A percentile compares a stretch with the other conserved stretches of the same genome.
phyloP scores from a whole-genome alignment of 768 basidiomycete species.

The Tremella mesenterica region DNA sequence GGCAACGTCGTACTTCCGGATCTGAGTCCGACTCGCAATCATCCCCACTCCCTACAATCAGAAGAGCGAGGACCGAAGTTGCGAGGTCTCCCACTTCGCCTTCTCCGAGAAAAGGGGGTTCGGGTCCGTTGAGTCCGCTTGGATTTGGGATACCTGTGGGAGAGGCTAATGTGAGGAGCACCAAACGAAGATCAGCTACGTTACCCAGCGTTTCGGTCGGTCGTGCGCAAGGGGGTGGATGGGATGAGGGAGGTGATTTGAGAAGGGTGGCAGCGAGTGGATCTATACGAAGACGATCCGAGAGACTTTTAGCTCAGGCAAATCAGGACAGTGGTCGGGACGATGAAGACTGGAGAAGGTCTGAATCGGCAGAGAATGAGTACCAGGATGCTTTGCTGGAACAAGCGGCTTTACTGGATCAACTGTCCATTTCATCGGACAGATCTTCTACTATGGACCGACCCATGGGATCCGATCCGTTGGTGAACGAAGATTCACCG shows the following conservation, averaged over 20 bases:
- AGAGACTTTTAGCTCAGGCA: too few species aligned
- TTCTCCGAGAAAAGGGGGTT: not conserved
- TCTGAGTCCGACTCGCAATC: constrained; percentile 21
- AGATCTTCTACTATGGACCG: too few species aligned
- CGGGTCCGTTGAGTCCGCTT: constrained; percentile 5
- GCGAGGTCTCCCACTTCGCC: constrained; percentile 10
- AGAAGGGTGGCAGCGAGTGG: too few species aligned
- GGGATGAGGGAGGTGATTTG: constrained; percentile 15
- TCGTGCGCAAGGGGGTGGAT: constrained; percentile 8
- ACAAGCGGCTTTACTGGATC: not conserved
- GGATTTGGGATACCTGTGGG: too few species aligned
- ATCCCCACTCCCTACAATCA: too few species aligned
- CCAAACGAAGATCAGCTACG: constrained; percentile 35
- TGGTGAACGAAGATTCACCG: too few species aligned
- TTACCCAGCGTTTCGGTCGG: constrained; percentile 16
- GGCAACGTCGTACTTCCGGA: constrained; percentile 23
- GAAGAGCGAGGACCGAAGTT: constrained; percentile 26
- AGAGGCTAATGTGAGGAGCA: too few species aligned
- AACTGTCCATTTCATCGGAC: not conserved
- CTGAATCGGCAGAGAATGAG: constrained; percentile 11
- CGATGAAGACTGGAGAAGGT: too few species aligned
- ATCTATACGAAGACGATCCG: too few species aligned
- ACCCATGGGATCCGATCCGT: too few species aligned
- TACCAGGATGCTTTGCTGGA: not conserved
- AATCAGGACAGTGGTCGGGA: too few species aligned